Evolutionary conservation across 495 filamentous ascomycete species (phyloP).

Genomic region (Lasiosphaeria miniovina): DNA sequence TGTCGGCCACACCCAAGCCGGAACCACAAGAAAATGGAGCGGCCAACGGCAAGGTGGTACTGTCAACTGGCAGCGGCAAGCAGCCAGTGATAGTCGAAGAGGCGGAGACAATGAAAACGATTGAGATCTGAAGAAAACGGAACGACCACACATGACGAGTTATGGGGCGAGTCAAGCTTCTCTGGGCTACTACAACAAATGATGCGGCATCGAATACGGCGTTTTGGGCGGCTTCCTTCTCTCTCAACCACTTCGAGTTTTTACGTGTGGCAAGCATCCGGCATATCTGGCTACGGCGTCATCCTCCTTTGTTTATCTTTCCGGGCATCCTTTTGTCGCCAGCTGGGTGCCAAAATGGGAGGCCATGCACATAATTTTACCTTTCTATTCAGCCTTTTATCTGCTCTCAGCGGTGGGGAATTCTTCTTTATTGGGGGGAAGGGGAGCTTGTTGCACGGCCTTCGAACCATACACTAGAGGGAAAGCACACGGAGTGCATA

Average conservation of each 20-base stretch:
- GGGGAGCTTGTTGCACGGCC: not conserved
- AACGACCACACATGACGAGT: slow-evolving; percentile 14
- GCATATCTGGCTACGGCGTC: not conserved
- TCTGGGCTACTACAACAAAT: not conserved
- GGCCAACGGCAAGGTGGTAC: slow-evolving; percentile 12
- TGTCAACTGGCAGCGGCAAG: slow-evolving; percentile 29
- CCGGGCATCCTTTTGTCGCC: not conserved
- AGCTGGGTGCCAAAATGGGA: not conserved
- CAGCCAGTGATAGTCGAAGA: slow-evolving; percentile 34
- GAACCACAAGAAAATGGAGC: slow-evolving; percentile 18
- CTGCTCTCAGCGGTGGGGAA: not conserved
- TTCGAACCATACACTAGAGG: not conserved
- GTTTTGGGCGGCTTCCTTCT: slow-evolving; percentile 25
- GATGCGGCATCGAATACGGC: slow-evolving; percentile 15
- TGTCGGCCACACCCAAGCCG: slow-evolving; percentile 15
- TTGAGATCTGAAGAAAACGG: slow-evolving; percentile 46
- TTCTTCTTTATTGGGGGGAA: not conserved
- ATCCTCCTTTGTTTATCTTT: not conserved
- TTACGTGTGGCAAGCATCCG: not conserved
- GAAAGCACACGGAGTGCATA: not conserved
- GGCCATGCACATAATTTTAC: slow-evolving; percentile 3
- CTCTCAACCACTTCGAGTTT: not conserved
- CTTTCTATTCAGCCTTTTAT: not conserved
- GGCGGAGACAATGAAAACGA: slow-evolving; percentile 52
- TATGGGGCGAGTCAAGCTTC: not conserved